phyloP scores from a whole-genome alignment of 1,284 basidiomycete species.

The Flammula alnicola region DNA sequence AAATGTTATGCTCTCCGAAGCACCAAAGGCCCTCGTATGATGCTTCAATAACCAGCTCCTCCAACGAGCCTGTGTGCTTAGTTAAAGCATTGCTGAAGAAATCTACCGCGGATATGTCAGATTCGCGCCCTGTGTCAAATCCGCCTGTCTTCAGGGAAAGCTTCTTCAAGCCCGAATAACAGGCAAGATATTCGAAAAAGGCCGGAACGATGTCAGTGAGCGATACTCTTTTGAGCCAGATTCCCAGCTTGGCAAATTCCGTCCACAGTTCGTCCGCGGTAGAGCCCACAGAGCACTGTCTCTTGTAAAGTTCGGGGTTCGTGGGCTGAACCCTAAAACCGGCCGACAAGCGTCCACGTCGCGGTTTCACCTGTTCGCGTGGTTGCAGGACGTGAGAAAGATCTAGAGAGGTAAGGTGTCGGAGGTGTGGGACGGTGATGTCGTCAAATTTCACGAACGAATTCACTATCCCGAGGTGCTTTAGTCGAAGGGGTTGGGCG shows the following conservation, averaged over 20 bases:
- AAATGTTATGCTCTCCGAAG: conserved; percentile 11
- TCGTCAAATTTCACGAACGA: conserved; percentile 6
- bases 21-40: conserved; percentile 15
- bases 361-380: background rate
- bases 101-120: background rate
- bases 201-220: conserved; percentile 3
- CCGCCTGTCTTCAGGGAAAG: background rate
- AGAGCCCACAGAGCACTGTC: background rate
- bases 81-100: conserved; percentile 2
- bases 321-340: background rate
- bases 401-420: conserved; percentile 9
- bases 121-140: background rate
- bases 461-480: conserved; percentile 1
- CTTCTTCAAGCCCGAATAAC: conserved; percentile 12
- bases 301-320: background rate
- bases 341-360: background rate
- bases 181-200: conserved; percentile 9
- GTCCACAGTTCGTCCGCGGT: conserved; percentile 6
- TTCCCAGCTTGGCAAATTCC: background rate
- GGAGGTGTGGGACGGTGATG: conserved; percentile 4
- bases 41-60: conserved; percentile 5
- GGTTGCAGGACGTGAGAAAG: conserved; percentile 9
- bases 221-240: conserved; percentile 4
- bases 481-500: background rate
- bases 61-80: conserved; percentile 1